Evolutionary conservation across 2,329 filamentous ascomycete genomes (phyloP), one percentile per base, ranked within the genome.

Genomic region (Raffaelea ambrosiae): DNA sequence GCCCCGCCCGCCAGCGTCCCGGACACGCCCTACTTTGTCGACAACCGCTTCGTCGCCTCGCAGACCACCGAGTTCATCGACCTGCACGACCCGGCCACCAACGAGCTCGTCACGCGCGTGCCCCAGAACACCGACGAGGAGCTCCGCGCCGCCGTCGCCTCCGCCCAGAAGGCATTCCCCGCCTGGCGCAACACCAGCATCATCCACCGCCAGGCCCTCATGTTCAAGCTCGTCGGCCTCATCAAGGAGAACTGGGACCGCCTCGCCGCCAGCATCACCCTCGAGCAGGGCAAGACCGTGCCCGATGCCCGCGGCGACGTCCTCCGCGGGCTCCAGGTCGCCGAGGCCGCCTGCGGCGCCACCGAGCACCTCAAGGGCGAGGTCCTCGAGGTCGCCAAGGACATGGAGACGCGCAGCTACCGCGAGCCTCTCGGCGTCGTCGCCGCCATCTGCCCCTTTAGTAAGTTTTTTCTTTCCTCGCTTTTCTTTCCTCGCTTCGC

Each of bases 271-370:
- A 88, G 84, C 69, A 93, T 93, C 64, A 90, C 86, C 7, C 74
- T 91, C 48, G 87, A 93, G 71, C 87, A 93, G 72, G 87, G 87
- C 64, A 93, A 93, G 77, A 93, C 87, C 0, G 84, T 91, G 64
- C 84, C 83, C 46, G 87, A 93, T 64, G 86, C 87, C 33, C 83
- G 75, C 65, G 87, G 87, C 40, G 87, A 93, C 63, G 87, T 93
- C 20, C 76, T 91, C 44, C 77, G 87, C 57, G 87, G 87, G 42
- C 73, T 93, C 51, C 87, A 93, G 72, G 87, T 93, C 22, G 88
- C 88, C 3, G 87, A 93, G 72, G 86, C 84, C 7, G 84, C 87
- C 20, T 87, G 86, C 61, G 84, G 76, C 43, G 88, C 88, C 47
- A 86, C 87, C 1, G 87, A 88, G 57, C 79, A 90, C 63, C 74